Conservation (phyloP, 306 rosid genomes). For the Myrica gale region DNA sequence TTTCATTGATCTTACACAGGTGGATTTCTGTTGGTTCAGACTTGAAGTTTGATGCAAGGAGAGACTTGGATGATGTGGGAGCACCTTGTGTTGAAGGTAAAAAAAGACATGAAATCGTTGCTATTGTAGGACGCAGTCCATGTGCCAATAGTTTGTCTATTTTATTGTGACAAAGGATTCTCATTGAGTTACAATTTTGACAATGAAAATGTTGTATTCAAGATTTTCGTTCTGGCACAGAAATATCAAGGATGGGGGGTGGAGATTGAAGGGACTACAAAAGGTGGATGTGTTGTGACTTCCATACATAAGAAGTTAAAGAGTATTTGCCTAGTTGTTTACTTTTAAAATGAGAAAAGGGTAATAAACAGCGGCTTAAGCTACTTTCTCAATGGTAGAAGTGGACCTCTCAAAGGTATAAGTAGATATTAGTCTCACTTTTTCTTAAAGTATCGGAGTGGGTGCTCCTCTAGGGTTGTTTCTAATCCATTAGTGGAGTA, state of each 20-base stretch:
- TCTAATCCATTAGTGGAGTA: too few relatives aligned
- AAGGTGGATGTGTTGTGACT: not conserved
- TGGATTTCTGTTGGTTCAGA: constrained; percentile 99
- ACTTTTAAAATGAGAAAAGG: too few relatives aligned
- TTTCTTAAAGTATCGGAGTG: too few relatives aligned
- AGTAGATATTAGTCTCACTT: too few relatives aligned
- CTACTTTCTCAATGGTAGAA: too few relatives aligned
- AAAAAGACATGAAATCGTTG: constrained; percentile 5
- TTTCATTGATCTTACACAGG: constrained; percentile 57
- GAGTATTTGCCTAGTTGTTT: too few relatives aligned
- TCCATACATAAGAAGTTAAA: too few relatives aligned
- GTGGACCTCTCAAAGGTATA: too few relatives aligned
- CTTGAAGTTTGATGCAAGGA: constrained; percentile 94
- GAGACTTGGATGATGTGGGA: constrained; percentile 95
- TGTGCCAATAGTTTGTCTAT: not conserved
- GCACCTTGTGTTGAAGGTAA: constrained; percentile 73
- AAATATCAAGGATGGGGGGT: not conserved
- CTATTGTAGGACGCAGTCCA: not conserved
- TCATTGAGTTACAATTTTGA: not conserved
- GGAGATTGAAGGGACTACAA: not conserved
- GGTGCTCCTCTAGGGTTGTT: too few relatives aligned
- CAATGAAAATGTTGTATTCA: not conserved
- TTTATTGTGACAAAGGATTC: not conserved
- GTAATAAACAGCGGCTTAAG: not conserved
- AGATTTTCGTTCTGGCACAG: not conserved